Base-by-base conservation (phyloP, 805 yeast species). In the Maudiozyma saulgeensis region DNA sequence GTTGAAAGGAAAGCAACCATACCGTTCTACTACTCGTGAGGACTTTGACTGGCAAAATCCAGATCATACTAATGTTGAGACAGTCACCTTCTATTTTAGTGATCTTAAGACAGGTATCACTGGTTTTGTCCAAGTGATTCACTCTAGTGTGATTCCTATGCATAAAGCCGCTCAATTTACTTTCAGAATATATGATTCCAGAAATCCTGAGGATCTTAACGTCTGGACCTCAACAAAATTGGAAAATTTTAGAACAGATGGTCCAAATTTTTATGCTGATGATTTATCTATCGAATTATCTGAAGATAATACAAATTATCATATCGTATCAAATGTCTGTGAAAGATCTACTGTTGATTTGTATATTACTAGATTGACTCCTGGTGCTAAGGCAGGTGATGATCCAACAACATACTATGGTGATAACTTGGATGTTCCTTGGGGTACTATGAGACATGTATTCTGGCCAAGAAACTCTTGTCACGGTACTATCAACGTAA, bases 391-490 rank as follows among this genome's bases (percentile, higher is more conserved):
- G 68, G 84, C 91, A 58, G 99, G 98, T 60, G 75, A 78, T 46
- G 87, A 90, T 63, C 98, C 98, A 55, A 70, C 77, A 44, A 84
- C 96, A 13, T 75, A 77, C 55, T 93, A 89, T 64, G 99, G 99
- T 55, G 87, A 87, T 41, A 88, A 90, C 62, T 60, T 76, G 15
- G 76, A 74, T 37, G 80, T 85, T 53, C 98, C 98, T 34, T 93
- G 99, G 99, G 99, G 99, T 15, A 75, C 85, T 8, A 90, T 93
- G 96, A 81, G 97, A 68, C 99, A 93, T 64, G 71, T 81, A 7
- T 93, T 93, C 70, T 93, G 98, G 98, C 99, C 99, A 54, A 79
- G 98, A 67, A 83, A 89, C 67, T 53, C 68, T 19, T 84, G 80
- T 43, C 63, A 61, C 18, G 99, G 99, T 62, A 72, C 78, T 18